Percentiles rank a stretch among this genome's conserved stretches.
phyloP scores from a whole-genome alignment of 345 rosid genomes.

The Linum trigynum region DNA sequence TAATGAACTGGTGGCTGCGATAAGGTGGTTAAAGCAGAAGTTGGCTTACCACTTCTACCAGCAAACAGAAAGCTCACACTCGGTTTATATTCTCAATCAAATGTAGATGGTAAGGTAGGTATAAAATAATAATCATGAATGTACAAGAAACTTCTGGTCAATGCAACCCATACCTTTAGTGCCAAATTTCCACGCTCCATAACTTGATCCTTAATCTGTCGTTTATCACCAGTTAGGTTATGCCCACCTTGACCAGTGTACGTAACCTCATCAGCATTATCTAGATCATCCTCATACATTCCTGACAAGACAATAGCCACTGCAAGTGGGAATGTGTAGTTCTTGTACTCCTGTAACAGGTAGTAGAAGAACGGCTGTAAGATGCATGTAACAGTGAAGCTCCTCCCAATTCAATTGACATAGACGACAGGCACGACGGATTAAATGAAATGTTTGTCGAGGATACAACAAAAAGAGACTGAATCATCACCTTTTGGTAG shows the following conservation, averaged over 20 bases:
- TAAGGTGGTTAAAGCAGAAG: too few species aligned
- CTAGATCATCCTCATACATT: constrained; percentile 91
- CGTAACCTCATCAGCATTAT: constrained; percentile 77
- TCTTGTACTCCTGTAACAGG: constrained; percentile 36
- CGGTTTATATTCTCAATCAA: constrained; percentile 8
- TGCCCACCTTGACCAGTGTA: constrained; percentile 98
- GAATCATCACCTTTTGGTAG: constrained; percentile 42
- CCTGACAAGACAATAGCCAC: constrained; percentile 77
- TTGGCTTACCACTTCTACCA: too few species aligned
- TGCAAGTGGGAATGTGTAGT: constrained; percentile 58
- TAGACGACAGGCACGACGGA: not conserved
- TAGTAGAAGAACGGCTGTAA: not conserved
- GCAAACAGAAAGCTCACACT: too few species aligned
- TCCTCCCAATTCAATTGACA: not conserved
- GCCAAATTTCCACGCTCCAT: constrained; percentile 80
- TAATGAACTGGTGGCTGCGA: too few species aligned
- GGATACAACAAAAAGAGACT: not conserved
- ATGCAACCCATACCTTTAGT: constrained; percentile 53
- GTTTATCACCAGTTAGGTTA: constrained; percentile 69
- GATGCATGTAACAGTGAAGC: not conserved
- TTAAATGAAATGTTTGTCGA: not conserved
- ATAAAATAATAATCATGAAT: not conserved
- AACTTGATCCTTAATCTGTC: constrained; percentile 65
- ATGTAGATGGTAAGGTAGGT: not conserved
- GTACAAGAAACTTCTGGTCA: not conserved